Percentiles rank a stretch among this genome's conserved stretches.
Conservation (phyloP, 2,329 filamentous ascomycete genomes). For the Phaeosphaeriaceae sp. region DNA sequence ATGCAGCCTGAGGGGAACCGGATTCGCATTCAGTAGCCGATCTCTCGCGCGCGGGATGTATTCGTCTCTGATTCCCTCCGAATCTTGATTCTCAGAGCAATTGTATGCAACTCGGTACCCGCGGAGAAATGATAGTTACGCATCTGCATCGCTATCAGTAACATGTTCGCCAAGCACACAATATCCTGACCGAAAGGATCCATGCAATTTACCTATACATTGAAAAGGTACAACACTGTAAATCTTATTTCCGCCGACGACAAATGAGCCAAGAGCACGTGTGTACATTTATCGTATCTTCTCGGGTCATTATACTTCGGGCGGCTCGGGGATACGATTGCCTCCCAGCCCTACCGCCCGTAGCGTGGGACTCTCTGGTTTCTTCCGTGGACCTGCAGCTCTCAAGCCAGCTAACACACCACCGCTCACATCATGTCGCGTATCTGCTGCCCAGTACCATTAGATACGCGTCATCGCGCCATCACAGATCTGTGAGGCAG, state of each 20-base stretch:
- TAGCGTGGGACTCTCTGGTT: neutral
- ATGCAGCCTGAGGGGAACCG: constrained; percentile 13
- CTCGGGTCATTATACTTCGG: neutral
- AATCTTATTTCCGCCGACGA: neutral
- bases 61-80: neutral
- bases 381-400: constrained; percentile 1
- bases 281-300: neutral
- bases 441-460: neutral
- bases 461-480: constrained; percentile 3
- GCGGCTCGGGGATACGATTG: neutral
- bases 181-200: neutral
- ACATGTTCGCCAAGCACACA: neutral
- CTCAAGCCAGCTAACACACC: neutral
- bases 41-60: constrained; percentile 13
- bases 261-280: neutral
- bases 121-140: constrained; percentile 9
- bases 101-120: neutral
- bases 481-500: neutral
- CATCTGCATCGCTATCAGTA: neutral
- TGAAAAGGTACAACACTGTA: neutral
- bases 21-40: constrained; percentile 13
- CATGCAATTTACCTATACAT: neutral
- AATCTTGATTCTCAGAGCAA: neutral
- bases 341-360: neutral
- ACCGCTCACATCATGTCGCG: neutral